A percentile compares a stretch with the other conserved stretches of the same genome.
phyloP scores from a whole-genome alignment of 2,329 filamentous ascomycete genomes.

The Colletotrichum destructivum region DNA sequence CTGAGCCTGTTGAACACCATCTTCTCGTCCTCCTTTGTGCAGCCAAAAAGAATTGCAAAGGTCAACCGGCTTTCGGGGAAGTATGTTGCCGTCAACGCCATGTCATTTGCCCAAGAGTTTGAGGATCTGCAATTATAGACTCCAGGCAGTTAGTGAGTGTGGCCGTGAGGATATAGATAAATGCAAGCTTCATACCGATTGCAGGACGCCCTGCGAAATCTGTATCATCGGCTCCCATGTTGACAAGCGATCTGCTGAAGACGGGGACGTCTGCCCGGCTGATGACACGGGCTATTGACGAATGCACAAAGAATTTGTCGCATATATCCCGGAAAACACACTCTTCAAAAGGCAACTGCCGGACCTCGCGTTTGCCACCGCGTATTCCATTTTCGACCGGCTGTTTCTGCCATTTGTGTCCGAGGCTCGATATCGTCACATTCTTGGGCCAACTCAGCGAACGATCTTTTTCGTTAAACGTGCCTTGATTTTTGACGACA shows the following conservation, averaged over 20 bases:
- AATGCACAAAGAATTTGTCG: conserved; percentile 11
- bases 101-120: conserved; percentile 9
- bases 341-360: conserved; percentile 6
- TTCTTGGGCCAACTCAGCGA: conserved; percentile 8
- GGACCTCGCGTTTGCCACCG: background rate
- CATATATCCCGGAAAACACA: conserved; percentile 1
- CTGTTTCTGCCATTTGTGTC: too few relatives aligned
- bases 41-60: conserved; percentile 7
- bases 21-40: background rate
- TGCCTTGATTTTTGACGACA: background rate
- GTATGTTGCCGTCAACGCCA: conserved; percentile 2
- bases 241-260: conserved; percentile 4
- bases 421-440: background rate
- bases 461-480: background rate
- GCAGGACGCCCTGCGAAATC: background rate
- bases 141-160: background rate
- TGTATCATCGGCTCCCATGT: background rate
- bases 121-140: conserved; percentile 16
- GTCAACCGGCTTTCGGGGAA: conserved; percentile 1
- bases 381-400: too few relatives aligned
- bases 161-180: too few relatives aligned
- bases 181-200: background rate
- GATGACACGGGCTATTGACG: conserved; percentile 13
- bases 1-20: background rate
- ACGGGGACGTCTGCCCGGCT: conserved; percentile 15